These are phyloP conservation scores for Boeremia exigua DNA, from an alignment of 2,329 filamentous ascomycete species.

Conservation along the genomic window DNA sequence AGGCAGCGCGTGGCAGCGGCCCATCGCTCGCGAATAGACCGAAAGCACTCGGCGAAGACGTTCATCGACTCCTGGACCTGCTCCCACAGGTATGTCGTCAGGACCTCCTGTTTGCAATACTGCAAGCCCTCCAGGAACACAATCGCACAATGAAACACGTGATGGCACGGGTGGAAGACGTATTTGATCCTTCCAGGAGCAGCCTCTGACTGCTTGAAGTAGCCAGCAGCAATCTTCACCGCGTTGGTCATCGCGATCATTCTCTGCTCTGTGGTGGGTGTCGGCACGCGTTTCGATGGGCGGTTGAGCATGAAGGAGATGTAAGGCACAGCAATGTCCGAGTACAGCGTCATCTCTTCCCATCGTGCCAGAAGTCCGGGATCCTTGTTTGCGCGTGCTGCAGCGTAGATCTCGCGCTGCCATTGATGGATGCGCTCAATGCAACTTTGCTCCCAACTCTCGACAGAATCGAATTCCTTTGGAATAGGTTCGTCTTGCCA, in stretches of 20 bases:
- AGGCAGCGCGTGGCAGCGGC: slow-evolving; percentile 41
- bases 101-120: slow-evolving; percentile 41
- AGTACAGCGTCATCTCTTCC: slow-evolving; percentile 45
- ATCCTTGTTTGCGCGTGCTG: slow-evolving; percentile 38
- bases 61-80: slow-evolving; percentile 40
- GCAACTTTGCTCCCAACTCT: slow-evolving; percentile 39
- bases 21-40: slow-evolving; percentile 45
- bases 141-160: slow-evolving; percentile 42
- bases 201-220: slow-evolving; percentile 41
- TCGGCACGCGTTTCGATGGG: slow-evolving; percentile 34
- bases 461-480: slow-evolving; percentile 29
- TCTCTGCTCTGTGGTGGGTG: slow-evolving; percentile 36
- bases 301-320: slow-evolving; percentile 41
- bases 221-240: slow-evolving; percentile 43
- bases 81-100: slow-evolving; percentile 32
- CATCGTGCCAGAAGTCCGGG: slow-evolving; percentile 34
- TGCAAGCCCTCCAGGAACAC: slow-evolving; percentile 42
- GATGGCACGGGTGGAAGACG: slow-evolving; percentile 47
- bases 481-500: slow-evolving; percentile 42
- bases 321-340: slow-evolving; percentile 42
- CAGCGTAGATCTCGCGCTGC: slow-evolving; percentile 38
- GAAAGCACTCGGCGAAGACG: slow-evolving; percentile 41
- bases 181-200: slow-evolving; percentile 47
- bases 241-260: slow-evolving; percentile 37
- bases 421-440: slow-evolving; percentile 37